These are phyloP conservation scores for Cajanus cajan DNA, from an alignment of 306 rosid species.

Conservation along the genomic window DNA sequence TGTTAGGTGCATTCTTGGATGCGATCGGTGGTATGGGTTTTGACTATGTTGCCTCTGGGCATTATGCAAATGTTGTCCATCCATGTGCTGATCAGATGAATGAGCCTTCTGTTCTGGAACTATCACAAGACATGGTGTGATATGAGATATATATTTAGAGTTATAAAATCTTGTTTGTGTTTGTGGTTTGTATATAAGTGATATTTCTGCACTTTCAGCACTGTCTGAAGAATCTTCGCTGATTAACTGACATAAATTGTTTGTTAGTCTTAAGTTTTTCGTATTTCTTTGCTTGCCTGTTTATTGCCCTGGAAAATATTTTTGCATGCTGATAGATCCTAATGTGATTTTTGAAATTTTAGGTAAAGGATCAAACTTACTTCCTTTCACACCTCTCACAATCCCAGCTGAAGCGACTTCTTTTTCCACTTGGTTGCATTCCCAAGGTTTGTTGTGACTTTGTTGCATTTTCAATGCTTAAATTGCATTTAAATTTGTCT, in stretches of 20 bases:
- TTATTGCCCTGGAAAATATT: not conserved
- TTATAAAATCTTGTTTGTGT: constrained; percentile 12
- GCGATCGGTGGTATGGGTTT: constrained; percentile 74
- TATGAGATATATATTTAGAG: not conserved
- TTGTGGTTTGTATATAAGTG: constrained; percentile 16
- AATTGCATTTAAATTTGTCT: not conserved
- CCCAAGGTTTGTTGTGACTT: constrained; percentile 68
- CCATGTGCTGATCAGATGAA: constrained; percentile 45
- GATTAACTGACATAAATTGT: constrained; percentile 22
- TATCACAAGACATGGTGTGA: constrained; percentile 83
- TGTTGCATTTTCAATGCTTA: constrained; percentile 10
- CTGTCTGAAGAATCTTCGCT: constrained; percentile 11
- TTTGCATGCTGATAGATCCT: constrained; percentile 19
- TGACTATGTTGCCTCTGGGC: constrained; percentile 92
- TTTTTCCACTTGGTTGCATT: constrained; percentile 84
- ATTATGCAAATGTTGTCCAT: constrained; percentile 86
- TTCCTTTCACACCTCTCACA: constrained; percentile 90
- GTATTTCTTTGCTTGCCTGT: not conserved
- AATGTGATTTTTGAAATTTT: constrained; percentile 31
- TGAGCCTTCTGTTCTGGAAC: constrained; percentile 54
- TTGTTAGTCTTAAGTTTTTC: constrained; percentile 9
- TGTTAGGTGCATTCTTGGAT: constrained; percentile 91
- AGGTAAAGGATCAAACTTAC: constrained; percentile 98
- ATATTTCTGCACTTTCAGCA: not conserved
- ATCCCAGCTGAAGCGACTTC: constrained; percentile 72